A percentile compares a stretch with the other conserved stretches of the same genome.
phyloP scores from a whole-genome alignment of 1,139 yeast genomes.

The Saccharomyces hybrid region DNA sequence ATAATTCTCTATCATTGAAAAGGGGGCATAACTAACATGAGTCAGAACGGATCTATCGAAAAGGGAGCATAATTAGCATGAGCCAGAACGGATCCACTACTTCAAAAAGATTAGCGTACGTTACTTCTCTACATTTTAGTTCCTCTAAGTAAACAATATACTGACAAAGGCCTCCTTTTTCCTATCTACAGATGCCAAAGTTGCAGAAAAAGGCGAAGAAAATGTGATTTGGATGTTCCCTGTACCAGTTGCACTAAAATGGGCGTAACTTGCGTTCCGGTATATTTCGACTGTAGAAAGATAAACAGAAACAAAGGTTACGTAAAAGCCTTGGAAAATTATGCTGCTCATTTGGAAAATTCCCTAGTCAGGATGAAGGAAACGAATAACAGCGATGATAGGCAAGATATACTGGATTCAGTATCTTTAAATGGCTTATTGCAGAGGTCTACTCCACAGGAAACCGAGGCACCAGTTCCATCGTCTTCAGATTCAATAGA shows the following conservation, averaged over 20 bases:
- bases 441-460: background rate
- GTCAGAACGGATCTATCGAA: background rate
- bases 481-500: background rate
- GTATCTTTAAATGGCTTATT: background rate
- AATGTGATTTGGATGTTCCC: conserved; percentile 43
- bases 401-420: background rate
- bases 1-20: background rate
- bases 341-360: conserved; percentile 2
- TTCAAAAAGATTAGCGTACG: background rate
- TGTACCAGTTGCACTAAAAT: conserved; percentile 42
- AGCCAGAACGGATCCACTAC: background rate
- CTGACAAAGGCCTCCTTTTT: background rate
- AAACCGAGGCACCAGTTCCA: background rate
- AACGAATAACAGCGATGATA: background rate
- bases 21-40: background rate
- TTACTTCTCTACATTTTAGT: background rate
- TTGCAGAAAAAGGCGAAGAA: conserved; percentile 46
- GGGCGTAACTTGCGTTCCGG: conserved; percentile 40
- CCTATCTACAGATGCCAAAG: conserved; percentile 35
- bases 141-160: background rate
- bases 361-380: background rate
- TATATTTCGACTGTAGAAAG: conserved; percentile 42
- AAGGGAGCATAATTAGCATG: background rate
- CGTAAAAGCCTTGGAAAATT: conserved; percentile 33
- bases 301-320: conserved; percentile 43